Evolutionary conservation across 495 filamentous ascomycete genomes (phyloP).

Genomic region (Xylaria telfairii): DNA sequence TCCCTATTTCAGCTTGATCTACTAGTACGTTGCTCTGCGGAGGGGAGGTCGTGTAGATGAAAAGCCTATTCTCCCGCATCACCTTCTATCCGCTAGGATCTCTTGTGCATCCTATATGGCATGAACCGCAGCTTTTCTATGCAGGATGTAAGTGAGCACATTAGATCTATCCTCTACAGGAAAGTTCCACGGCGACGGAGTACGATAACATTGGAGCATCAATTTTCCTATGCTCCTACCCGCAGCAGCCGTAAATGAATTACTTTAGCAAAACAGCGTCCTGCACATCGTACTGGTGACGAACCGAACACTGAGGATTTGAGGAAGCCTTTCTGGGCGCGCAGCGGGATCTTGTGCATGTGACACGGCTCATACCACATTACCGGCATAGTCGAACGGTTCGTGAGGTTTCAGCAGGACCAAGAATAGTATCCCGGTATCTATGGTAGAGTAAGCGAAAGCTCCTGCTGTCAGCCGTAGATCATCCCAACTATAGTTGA

Average conservation of each 20-base stretch:
- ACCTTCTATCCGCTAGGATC: not conserved
- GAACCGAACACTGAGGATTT: not conserved
- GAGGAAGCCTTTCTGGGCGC: not conserved
- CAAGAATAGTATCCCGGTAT: not conserved
- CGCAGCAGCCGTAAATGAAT: not conserved
- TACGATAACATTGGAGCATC: not conserved
- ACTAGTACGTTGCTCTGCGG: not conserved
- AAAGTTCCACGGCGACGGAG: not conserved
- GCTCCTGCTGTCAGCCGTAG: not conserved
- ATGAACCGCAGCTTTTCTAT: slow-evolving; percentile 11
- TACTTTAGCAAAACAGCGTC: not conserved
- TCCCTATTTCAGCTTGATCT: slow-evolving; percentile 5
- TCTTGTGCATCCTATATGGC: slow-evolving; percentile 1
- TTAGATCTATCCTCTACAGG: not conserved
- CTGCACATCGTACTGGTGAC: not conserved
- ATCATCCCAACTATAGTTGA: not conserved
- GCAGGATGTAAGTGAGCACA: not conserved
- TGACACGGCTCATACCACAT: not conserved
- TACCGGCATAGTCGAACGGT: not conserved
- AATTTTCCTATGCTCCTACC: not conserved
- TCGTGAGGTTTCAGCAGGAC: not conserved
- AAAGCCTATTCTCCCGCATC: not conserved
- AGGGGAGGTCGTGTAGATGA: not conserved
- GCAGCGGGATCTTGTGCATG: slow-evolving; percentile 1
- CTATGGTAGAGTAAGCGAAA: not conserved